phyloP scores from a whole-genome alignment of 345 rosid species.

The Arabidopsis thaliana region TAIR10.1 NC_003076.8:2803001-2803500 shows the following conservation, averaged over 20 bases:
- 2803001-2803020: slow-evolving; percentile 36
- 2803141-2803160: slow-evolving; percentile 41
- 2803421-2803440: not conserved
- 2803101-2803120: slow-evolving; percentile 40
- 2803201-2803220: too few species aligned
- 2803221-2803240: not conserved
- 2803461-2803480: too few species aligned
- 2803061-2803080: slow-evolving; percentile 35
- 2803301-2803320: slow-evolving; percentile 14
- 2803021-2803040: slow-evolving; percentile 37
- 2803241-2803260: not conserved
- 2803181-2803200: slow-evolving; percentile 31
- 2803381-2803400: not conserved
- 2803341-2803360: not conserved
- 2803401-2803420: not conserved
- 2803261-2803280: slow-evolving; percentile 1
- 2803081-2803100: slow-evolving; percentile 34
- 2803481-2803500: too few species aligned
- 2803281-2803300: not conserved
- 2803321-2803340: not conserved
- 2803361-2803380: not conserved
- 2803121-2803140: slow-evolving; percentile 49
- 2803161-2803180: slow-evolving; percentile 24
- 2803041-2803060: slow-evolving; percentile 28
- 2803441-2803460: too few species aligned